Evolutionary conservation across 257 asterid genomes (phyloP).

Genomic region (Anisodus acutangulus): DNA sequence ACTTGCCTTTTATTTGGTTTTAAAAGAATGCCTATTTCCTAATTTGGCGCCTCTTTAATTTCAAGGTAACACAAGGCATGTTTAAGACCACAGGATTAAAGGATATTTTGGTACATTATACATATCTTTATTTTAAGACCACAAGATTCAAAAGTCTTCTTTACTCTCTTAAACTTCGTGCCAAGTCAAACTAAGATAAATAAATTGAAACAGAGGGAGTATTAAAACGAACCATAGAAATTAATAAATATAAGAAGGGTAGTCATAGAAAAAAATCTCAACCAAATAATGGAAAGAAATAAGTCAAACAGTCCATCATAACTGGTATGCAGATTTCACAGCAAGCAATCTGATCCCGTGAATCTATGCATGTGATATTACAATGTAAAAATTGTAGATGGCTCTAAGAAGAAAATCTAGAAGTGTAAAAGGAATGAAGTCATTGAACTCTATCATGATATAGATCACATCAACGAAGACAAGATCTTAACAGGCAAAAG

Average conservation of each 20-base stretch:
- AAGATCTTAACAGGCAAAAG: not conserved
- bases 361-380: not conserved
- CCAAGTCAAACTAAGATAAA: too few relatives aligned
- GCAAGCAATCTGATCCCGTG: not conserved
- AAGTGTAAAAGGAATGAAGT: conserved; percentile 19
- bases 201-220: too few relatives aligned
- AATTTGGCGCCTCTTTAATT: too few relatives aligned
- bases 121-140: too few relatives aligned
- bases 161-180: too few relatives aligned
- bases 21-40: too few relatives aligned
- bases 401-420: not conserved
- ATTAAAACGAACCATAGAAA: not conserved
- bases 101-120: too few relatives aligned
- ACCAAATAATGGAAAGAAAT: conserved; percentile 11
- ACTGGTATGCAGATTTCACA: not conserved
- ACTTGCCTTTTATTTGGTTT: too few relatives aligned
- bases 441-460: not conserved
- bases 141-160: too few relatives aligned
- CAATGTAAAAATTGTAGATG: not conserved
- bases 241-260: not conserved
- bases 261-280: not conserved
- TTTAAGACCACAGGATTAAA: too few relatives aligned
- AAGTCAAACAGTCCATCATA: conserved; percentile 12
- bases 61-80: too few relatives aligned
- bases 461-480: conserved; percentile 14